Percentiles rank a stretch among this genome's conserved stretches.
Evolutionary conservation across 1,284 basidiomycete species (phyloP).

Genomic region (Trametes versicolor): DNA sequence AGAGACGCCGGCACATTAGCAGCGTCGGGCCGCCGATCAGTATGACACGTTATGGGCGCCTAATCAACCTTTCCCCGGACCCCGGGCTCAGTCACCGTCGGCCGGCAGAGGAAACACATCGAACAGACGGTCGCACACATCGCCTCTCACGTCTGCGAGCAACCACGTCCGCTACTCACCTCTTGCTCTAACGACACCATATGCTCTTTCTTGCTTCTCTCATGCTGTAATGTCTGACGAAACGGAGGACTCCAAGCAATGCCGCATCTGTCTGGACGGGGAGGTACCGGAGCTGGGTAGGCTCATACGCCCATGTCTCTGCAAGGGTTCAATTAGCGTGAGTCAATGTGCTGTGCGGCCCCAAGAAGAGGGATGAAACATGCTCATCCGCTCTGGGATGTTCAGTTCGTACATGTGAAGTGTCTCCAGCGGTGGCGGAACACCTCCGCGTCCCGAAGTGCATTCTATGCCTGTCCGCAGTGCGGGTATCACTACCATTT

Average conservation of each 20-base stretch:
- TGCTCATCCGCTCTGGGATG: neutral
- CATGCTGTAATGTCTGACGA: constrained; percentile 25
- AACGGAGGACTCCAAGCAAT: constrained; percentile 61
- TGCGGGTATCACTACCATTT: constrained; percentile 81
- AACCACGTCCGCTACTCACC: neutral
- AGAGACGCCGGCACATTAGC: neutral
- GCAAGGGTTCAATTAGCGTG: constrained; percentile 83
- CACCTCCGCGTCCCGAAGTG: constrained; percentile 61
- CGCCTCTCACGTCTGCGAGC: constrained; percentile 11
- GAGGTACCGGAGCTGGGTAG: constrained; percentile 69
- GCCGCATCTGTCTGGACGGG: constrained; percentile 80
- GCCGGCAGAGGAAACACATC: constrained; percentile 6
- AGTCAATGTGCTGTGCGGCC: neutral
- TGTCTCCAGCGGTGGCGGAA: constrained; percentile 81
- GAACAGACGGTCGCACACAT: neutral
- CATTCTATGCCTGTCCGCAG: constrained; percentile 81
- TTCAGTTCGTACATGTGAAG: constrained; percentile 77
- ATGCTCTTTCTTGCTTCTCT: neutral
- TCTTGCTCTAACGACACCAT: neutral
- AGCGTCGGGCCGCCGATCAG: constrained; percentile 7
- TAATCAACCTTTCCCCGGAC: constrained; percentile 6
- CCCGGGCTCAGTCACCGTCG: neutral
- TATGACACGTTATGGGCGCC: constrained; percentile 12
- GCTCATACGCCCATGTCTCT: constrained; percentile 80
- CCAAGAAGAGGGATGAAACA: too few species aligned